Conservation (phyloP, 2,329 filamentous ascomycete species). For the Neospermospora avenae region DNA sequence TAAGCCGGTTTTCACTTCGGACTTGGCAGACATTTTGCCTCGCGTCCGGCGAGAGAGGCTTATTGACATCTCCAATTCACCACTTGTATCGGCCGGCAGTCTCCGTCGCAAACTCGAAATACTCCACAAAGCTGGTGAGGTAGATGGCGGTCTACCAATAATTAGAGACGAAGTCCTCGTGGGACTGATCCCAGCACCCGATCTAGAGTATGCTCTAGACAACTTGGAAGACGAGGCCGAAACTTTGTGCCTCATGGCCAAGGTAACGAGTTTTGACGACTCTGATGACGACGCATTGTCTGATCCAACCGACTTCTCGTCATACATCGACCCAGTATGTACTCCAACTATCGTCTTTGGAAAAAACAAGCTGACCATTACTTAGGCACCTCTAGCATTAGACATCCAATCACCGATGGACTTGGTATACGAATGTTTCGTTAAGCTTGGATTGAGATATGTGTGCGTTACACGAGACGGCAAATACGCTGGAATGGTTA, state of each 20-base stretch:
- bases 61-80: constrained; percentile 84
- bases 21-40: constrained; percentile 82
- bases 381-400: constrained; percentile 70
- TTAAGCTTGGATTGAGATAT: constrained; percentile 88
- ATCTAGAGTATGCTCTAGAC: constrained; percentile 90
- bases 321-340: constrained; percentile 80
- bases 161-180: constrained; percentile 75
- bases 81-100: constrained; percentile 71
- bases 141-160: constrained; percentile 90
- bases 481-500: constrained; percentile 81
- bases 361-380: constrained; percentile 43
- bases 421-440: constrained; percentile 93
- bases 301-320: constrained; percentile 81
- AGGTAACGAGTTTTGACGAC: constrained; percentile 60
- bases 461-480: constrained; percentile 86
- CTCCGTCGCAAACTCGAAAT: constrained; percentile 78
- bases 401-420: constrained; percentile 92
- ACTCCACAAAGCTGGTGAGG: constrained; percentile 79
- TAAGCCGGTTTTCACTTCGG: constrained; percentile 84
- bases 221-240: constrained; percentile 72
- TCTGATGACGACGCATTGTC: constrained; percentile 53
- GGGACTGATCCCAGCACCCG: constrained; percentile 88
- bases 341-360: constrained; percentile 32
- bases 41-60: constrained; percentile 70
- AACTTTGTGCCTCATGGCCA: constrained; percentile 78